Evolutionary conservation across 495 filamentous ascomycete genomes (phyloP).

Genomic region (Astrothelium macrocarpum): DNA sequence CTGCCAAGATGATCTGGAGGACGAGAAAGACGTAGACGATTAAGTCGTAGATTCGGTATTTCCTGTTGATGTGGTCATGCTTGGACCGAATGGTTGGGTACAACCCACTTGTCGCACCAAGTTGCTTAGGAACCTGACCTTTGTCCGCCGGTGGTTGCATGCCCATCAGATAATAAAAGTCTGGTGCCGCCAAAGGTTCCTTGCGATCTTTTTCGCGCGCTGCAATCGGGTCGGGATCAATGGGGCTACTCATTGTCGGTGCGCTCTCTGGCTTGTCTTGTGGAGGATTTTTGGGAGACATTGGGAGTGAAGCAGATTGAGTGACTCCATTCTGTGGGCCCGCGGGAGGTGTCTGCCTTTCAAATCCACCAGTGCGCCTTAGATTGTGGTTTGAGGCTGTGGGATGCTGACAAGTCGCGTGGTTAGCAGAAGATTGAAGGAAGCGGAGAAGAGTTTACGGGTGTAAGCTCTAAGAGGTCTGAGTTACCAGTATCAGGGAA

Average conservation of each 20-base stretch:
- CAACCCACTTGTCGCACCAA: constrained; percentile 12
- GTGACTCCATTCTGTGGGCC: background rate
- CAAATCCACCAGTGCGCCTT: background rate
- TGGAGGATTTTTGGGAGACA: background rate
- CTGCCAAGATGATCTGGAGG: constrained; percentile 14
- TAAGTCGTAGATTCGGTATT: constrained; percentile 14
- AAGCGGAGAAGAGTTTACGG: background rate
- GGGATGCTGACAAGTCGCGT: background rate
- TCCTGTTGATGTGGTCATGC: constrained; percentile 9
- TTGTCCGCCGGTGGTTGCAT: constrained; percentile 9
- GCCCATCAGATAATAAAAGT: constrained; percentile 20
- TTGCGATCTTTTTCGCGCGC: constrained; percentile 11
- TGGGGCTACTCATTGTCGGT: background rate
- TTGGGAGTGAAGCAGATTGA: background rate
- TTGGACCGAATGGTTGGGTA: constrained; percentile 7
- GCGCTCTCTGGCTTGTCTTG: background rate
- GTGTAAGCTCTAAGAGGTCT: background rate
- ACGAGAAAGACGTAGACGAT: constrained; percentile 15
- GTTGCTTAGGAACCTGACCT: constrained; percentile 9
- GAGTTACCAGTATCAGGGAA: background rate
- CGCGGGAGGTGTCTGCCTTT: background rate
- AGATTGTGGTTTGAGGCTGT: background rate
- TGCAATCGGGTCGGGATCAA: constrained; percentile 17
- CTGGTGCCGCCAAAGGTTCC: constrained; percentile 7
- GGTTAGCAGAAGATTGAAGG: background rate